phyloP scores from a whole-genome alignment of 2,329 filamentous ascomycete genomes.

The Pseudogymnoascus destructans region DNA sequence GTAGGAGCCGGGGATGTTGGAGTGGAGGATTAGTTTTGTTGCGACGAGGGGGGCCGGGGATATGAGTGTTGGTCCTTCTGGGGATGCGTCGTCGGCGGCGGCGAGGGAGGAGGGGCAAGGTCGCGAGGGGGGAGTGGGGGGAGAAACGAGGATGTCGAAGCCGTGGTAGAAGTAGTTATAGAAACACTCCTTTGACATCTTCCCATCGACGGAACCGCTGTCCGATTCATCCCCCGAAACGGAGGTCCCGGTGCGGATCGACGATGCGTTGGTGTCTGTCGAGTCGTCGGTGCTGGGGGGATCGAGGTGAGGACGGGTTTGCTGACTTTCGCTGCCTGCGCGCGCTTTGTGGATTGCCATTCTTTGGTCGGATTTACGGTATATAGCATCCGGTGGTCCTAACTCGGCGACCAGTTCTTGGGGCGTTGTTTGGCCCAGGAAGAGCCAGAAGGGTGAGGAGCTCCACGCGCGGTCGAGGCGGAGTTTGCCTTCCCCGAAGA shows the following conservation, averaged over 20 bases:
- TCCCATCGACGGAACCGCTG: conserved; percentile 41
- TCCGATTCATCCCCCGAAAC: conserved; percentile 52
- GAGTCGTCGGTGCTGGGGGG: conserved; percentile 37
- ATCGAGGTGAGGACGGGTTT: conserved; percentile 19
- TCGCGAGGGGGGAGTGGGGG: conserved; percentile 51
- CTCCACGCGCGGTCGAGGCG: conserved; percentile 65
- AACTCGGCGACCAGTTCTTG: conserved; percentile 86
- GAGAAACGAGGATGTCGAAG: conserved; percentile 85
- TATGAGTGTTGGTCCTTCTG: conserved; percentile 30
- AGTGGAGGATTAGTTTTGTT: conserved; percentile 85
- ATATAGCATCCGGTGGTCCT: conserved; percentile 86
- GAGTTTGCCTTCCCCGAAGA: conserved; percentile 66
- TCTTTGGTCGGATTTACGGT: conserved; percentile 77
- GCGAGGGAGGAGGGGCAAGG: conserved; percentile 40
- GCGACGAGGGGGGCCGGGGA: conserved; percentile 50
- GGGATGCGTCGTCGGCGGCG: background rate
- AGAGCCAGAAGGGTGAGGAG: conserved; percentile 54
- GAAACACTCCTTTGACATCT: conserved; percentile 63
- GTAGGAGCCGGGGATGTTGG: conserved; percentile 89
- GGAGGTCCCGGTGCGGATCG: conserved; percentile 53
- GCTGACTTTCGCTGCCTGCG: conserved; percentile 35
- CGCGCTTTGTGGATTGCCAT: conserved; percentile 71
- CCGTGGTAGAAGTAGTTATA: conserved; percentile 97
- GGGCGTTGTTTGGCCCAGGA: conserved; percentile 73
- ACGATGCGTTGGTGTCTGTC: conserved; percentile 58